Evolutionary conservation across 345 rosid species (phyloP), one percentile per base, ranked within the genome.

Genomic region (Citrus reticulata): DNA sequence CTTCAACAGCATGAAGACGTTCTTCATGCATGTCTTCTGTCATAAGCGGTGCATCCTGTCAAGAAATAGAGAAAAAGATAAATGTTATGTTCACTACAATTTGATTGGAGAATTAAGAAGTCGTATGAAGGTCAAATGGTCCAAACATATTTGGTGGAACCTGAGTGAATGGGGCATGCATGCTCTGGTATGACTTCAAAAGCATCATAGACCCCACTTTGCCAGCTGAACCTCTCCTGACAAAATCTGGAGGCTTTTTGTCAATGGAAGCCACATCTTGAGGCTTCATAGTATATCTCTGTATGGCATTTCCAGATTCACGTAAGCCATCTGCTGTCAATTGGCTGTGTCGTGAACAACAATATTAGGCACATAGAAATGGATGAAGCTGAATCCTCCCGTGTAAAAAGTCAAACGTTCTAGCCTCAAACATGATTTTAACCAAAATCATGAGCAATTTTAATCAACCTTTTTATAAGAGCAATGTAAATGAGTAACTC

Each of bases 1-100:
- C 95, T 84, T 96, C 95, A 66, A 96, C 95, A 70, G 98, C 95
- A 80, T 82, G 95, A 62, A 94, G 89, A 79, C 98, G 88, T 80
- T 97, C 99, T 92, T 94, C 99, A 86, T 97, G 99, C 98, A 93
- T 94, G 86, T 94, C 99, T 87, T 94, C 99, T 42, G 99, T 94
- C 98, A 97, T 93, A 74, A 92, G 95, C 19, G 95, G 95, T 27
- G 97, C 90, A 80, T 89, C 94, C 99, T 97, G 81, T 51, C 78
- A 82, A 71, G 70, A 73, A 82, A 70, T 22, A 65, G 66, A 61
- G 24, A 71, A 59, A 55, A 62, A 34, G 29, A 79, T 39, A 63
- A 72, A 27, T 62, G 40, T 51, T 54, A 68, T 19, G 32, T 76
- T 51, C 9, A 60, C 11, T 24, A 40, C 72, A 64, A 65, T 49